These are phyloP conservation scores for Linnemannia exigua DNA, from an alignment of 192 early-diverging fungal species.

Conservation along the genomic window DNA sequence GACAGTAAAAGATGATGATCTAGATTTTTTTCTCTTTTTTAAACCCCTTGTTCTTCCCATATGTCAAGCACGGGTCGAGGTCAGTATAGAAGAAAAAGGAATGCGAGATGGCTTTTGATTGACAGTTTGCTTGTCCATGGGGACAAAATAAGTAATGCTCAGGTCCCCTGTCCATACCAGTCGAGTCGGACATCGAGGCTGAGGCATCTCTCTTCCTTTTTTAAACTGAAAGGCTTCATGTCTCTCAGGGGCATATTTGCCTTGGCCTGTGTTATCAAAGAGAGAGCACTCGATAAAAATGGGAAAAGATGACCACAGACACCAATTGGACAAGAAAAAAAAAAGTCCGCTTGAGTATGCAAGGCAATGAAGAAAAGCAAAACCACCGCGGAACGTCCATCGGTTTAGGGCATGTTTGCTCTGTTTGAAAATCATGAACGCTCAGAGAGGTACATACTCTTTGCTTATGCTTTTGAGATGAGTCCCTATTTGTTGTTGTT, in stretches of 20 bases:
- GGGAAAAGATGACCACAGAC: conserved; percentile 2
- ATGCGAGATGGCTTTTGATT: background rate
- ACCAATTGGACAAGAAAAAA: background rate
- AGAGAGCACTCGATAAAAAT: background rate
- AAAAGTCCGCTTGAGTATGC: background rate
- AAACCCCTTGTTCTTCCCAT: too few species aligned
- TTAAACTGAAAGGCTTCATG: too few species aligned
- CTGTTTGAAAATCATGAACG: too few species aligned
- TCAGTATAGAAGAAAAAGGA: background rate
- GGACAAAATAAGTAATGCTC: background rate
- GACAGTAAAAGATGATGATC: background rate
- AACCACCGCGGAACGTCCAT: background rate
- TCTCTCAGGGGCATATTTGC: too few species aligned
- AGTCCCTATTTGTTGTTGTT: too few species aligned
- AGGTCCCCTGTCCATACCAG: background rate
- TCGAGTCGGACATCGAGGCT: background rate
- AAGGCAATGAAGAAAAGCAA: background rate
- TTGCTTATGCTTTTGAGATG: too few species aligned
- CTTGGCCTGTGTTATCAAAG: too few species aligned
- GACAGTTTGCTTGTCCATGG: background rate
- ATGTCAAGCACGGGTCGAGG: background rate
- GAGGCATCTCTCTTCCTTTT: background rate
- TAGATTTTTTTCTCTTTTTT: background rate
- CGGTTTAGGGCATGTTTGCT: too few species aligned
- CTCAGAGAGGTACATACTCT: too few species aligned